Conservation (phyloP, 2,329 filamentous ascomycete species). For the Ascochyta pisi region DNA sequence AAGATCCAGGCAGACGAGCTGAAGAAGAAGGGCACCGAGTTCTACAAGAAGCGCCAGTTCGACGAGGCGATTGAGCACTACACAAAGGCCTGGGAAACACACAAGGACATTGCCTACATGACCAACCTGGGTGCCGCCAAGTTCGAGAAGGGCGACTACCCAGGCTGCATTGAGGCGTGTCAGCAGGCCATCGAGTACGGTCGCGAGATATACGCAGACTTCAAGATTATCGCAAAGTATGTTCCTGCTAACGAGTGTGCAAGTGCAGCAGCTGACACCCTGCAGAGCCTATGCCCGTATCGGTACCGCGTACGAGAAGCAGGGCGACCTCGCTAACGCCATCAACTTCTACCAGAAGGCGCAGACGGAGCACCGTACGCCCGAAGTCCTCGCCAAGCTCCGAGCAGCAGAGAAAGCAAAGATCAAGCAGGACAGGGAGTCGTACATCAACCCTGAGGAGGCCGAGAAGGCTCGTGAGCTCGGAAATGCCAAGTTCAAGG, state of each 20-base stretch:
- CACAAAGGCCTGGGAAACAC: slow-evolving; percentile 88
- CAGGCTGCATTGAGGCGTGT: slow-evolving; percentile 85
- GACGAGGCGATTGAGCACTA: slow-evolving; percentile 95
- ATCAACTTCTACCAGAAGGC: slow-evolving; percentile 92
- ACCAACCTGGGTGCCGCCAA: slow-evolving; percentile 95
- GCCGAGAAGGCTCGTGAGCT: slow-evolving; percentile 95
- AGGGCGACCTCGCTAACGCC: slow-evolving; percentile 78
- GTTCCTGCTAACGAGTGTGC: slow-evolving; percentile 17
- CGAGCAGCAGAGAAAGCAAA: slow-evolving; percentile 88
- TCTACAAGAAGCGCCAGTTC: slow-evolving; percentile 98
- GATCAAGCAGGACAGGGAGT: slow-evolving; percentile 72
- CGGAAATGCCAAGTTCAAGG: slow-evolving; percentile 97
- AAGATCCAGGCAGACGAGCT: slow-evolving; percentile 93
- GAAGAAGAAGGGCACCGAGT: slow-evolving; percentile 91
- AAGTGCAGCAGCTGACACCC: slow-evolving; percentile 15
- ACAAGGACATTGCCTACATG: slow-evolving; percentile 97
- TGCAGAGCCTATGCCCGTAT: slow-evolving; percentile 85
- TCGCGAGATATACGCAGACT: slow-evolving; percentile 88
- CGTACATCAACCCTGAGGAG: slow-evolving; percentile 89
- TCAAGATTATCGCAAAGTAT: slow-evolving; percentile 95
- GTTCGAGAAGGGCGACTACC: slow-evolving; percentile 95
- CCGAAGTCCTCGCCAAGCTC: slow-evolving; percentile 91
- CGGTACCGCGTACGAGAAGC: slow-evolving; percentile 90
- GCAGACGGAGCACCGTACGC: slow-evolving; percentile 94
- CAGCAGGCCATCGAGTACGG: slow-evolving; percentile 89